Base-by-base conservation (phyloP, 108 stramenopile species). In the Skeletonema potamos region DNA sequence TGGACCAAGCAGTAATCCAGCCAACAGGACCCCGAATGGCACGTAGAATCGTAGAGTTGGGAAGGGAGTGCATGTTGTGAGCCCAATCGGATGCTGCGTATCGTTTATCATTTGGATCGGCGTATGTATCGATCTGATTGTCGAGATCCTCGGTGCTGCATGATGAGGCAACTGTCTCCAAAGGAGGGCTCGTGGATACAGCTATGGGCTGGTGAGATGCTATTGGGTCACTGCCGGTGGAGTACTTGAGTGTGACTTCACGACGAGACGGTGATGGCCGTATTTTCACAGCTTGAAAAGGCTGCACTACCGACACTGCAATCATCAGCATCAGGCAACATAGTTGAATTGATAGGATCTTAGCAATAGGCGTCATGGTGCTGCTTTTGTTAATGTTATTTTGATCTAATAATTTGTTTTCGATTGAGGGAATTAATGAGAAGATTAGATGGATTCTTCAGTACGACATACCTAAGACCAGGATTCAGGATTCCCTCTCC, bases 81-180 rank as follows among this genome's bases (percentile, higher is more conserved):
- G 85, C 30, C 90, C 90, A 91, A 51, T 89, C 90, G 1, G 68
- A 65, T 17, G 88, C 85, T 7, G 85, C 72, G 65, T 91, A 89
- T 15, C 90, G 73, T 41, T 60, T 66, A 36, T 81, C 80, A 30
- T 76, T 76, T 7, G 80, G 75, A 43, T 57, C 37, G 13, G 75
- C 74, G 27, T 70, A 77, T 27, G 64, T 77, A 58, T 77, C 76
- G 7, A 77, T 65, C 30, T 70, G 68, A 18, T 64, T 64, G 33
- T 77, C 76, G 44, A 77, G 69, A 20, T 58, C 46, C 54, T 68
- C 73, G 2, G 58, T 66, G 44, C 13, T 44, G 37, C 64, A 73
- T 73, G 55, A 46, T 58, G 64, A 34, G 27, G n/a, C 5, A 26
- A 5, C 18, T 17, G 24, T 34, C 20, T 56, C 58, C 13, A 68